Base-by-base conservation (phyloP, 2,329 filamentous ascomycete genomes). In the Aspergillus udagawae region DNA sequence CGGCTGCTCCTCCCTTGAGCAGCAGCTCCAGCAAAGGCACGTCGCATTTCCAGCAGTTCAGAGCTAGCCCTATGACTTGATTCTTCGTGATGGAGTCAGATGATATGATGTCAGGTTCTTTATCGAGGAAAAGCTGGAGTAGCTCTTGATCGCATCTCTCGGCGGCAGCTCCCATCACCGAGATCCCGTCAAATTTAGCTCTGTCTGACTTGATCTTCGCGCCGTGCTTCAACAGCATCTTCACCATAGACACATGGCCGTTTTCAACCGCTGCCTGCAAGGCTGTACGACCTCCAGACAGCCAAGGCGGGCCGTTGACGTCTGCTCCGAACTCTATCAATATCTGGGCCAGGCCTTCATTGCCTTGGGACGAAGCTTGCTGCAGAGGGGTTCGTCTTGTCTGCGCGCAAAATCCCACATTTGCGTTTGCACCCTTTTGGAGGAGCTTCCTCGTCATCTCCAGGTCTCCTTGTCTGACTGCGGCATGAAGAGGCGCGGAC, bases 211-310 rank as follows among this genome's bases (percentile, higher is more conserved):
- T 35, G 29, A 14, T 35, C 29, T 14, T 14, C 12, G 29, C 29
- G 29, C 29, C 12, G 14, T 2, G 5, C 4, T 14, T 6, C 12
- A 35, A 14, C 14, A 35, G 29, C 21, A 49, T n/a, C 23, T 62
- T 54, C 25, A 61, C 52, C 48, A 62, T 54, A 27, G 50, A 53
- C 23, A 57, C 12, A 49, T 64, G 65, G 7, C 65, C 63, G 52
- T 64, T 8, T 51, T 64, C 63, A 3, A 70, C 70, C n/a, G 74
- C 73, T n/a, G 57, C 65, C 55, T 71, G 62, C 10, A 75, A 52
- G 21, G 73, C 67, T n/a, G 68, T 73, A 49, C 60, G 62, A 12
- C 70, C 72, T 23, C 57, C 27, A 12, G 47, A 27, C 7, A 27
- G 9, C 25, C 55, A 12, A 52, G 55, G 50, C 14, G 58, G 52